These are phyloP conservation scores for Pulveroboletus sp. DNA, from an alignment of 768 basidiomycete genomes.

Conservation along the genomic window DNA sequence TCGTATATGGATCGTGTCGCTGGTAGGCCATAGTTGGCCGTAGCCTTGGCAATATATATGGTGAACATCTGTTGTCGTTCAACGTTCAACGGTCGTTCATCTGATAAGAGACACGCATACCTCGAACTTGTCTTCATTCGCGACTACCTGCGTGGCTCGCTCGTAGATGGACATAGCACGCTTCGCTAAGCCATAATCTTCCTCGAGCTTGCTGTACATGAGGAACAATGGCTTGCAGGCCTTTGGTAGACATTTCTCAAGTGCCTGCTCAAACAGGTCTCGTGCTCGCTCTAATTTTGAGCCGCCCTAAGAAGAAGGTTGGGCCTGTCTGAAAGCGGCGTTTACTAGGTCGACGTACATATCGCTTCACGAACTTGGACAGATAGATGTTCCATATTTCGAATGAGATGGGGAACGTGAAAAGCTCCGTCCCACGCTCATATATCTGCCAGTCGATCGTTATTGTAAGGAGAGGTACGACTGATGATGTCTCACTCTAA, in stretches of 20 bases:
- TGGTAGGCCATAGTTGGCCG: constrained; percentile 91
- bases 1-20: constrained; percentile 97
- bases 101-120: constrained; percentile 38
- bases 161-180: constrained; percentile 95
- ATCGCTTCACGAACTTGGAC: constrained; percentile 94
- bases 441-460: constrained; percentile 57
- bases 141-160: constrained; percentile 81
- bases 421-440: constrained; percentile 93
- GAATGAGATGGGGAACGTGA: constrained; percentile 97
- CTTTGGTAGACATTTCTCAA: constrained; percentile 94
- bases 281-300: constrained; percentile 92
- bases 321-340: not conserved
- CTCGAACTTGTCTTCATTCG: constrained; percentile 92
- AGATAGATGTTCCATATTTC: constrained; percentile 99
- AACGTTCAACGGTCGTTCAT: not conserved
- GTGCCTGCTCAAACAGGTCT: constrained; percentile 95
- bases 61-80: constrained; percentile 72
- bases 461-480: not conserved
- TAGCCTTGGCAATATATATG: constrained; percentile 96
- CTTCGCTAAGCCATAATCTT: constrained; percentile 92
- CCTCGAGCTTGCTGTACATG: constrained; percentile 94
- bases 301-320: constrained; percentile 57
- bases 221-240: constrained; percentile 93
- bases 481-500: constrained; percentile 68
- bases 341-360: constrained; percentile 49